These are phyloP conservation scores for Fusarium compactum DNA, from an alignment of 2,329 filamentous ascomycete species.

Conservation along the genomic window DNA sequence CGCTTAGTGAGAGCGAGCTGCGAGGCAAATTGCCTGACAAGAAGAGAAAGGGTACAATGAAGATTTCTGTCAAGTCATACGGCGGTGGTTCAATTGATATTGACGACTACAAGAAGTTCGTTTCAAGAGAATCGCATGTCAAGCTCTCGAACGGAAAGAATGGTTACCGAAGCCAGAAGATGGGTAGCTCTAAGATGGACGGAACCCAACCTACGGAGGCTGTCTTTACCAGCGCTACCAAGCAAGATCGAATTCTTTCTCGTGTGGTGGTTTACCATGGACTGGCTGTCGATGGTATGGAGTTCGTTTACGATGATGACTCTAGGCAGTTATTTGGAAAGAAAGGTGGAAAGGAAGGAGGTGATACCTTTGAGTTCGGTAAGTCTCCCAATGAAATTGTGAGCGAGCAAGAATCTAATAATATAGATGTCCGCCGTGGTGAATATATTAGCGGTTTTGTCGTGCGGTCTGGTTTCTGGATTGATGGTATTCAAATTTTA, in stretches of 20 bases:
- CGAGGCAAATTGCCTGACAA: slow-evolving; percentile 77
- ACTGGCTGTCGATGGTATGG: slow-evolving; percentile 82
- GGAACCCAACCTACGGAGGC: slow-evolving; percentile 78
- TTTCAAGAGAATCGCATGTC: slow-evolving; percentile 77
- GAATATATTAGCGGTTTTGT: slow-evolving; percentile 91
- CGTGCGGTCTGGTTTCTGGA: slow-evolving; percentile 82
- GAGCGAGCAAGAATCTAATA: slow-evolving; percentile 25
- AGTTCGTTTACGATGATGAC: slow-evolving; percentile 92
- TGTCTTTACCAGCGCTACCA: slow-evolving; percentile 76
- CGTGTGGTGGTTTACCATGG: slow-evolving; percentile 83
- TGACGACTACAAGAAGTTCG: slow-evolving; percentile 78
- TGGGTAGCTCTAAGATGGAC: slow-evolving; percentile 79
- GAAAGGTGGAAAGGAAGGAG: slow-evolving; percentile 75
- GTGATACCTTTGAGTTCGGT: slow-evolving; percentile 83
- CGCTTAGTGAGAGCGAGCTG: slow-evolving; percentile 80
- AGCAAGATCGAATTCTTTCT: slow-evolving; percentile 78
- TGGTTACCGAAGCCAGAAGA: slow-evolving; percentile 79
- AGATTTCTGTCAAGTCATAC: slow-evolving; percentile 79
- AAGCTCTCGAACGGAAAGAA: slow-evolving; percentile 78
- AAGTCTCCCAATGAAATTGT: slow-evolving; percentile 50
- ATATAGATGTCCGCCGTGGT: slow-evolving; percentile 84
- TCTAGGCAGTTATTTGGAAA: slow-evolving; percentile 90
- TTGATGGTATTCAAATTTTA: slow-evolving; percentile 90
- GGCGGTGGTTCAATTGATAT: slow-evolving; percentile 80
- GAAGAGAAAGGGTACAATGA: slow-evolving; percentile 77